Evolutionary conservation across 176 grass and related monocot genomes (phyloP).

Genomic region (Rhynchospora pubera): DNA sequence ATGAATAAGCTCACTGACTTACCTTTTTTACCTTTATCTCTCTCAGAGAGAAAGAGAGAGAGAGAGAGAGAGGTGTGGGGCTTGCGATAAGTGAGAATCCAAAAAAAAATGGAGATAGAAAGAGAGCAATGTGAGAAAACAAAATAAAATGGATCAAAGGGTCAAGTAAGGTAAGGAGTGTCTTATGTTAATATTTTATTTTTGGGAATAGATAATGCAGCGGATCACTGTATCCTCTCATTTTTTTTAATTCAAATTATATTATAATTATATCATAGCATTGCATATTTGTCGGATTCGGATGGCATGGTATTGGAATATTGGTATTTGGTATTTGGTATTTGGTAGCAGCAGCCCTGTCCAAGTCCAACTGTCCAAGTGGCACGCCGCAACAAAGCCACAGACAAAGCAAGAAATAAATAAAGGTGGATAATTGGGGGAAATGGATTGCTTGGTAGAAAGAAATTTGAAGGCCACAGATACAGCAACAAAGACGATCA

Average conservation of each 20-base stretch:
- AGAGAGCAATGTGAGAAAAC: not conserved
- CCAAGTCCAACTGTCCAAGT: too few species aligned
- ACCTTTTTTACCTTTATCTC: too few species aligned
- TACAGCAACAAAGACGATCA: conserved; percentile 13
- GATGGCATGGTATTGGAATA: too few species aligned
- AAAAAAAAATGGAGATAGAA: not conserved
- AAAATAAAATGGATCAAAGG: not conserved
- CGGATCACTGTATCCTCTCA: conserved; percentile 24
- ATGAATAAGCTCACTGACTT: not conserved
- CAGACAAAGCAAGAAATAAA: too few species aligned
- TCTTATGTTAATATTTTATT: conserved; percentile 16
- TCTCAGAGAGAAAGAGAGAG: not conserved
- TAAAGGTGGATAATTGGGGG: not conserved
- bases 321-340: too few species aligned
- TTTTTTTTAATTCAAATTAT: not conserved
- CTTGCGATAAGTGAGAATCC: not conserved
- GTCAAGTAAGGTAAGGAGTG: not conserved
- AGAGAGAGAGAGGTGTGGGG: not conserved
- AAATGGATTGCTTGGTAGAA: not conserved
- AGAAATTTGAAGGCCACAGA: conserved; percentile 2
- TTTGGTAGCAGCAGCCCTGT: too few species aligned
- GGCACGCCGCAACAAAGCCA: too few species aligned
- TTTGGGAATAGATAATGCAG: conserved; percentile 31
- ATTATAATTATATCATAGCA: conserved; percentile 6
- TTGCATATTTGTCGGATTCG: not conserved